Evolutionary conservation across 192 early-diverging fungal species (phyloP), one percentile per base, ranked within the genome.

Genomic region (Radiomyces spectabilis): DNA sequence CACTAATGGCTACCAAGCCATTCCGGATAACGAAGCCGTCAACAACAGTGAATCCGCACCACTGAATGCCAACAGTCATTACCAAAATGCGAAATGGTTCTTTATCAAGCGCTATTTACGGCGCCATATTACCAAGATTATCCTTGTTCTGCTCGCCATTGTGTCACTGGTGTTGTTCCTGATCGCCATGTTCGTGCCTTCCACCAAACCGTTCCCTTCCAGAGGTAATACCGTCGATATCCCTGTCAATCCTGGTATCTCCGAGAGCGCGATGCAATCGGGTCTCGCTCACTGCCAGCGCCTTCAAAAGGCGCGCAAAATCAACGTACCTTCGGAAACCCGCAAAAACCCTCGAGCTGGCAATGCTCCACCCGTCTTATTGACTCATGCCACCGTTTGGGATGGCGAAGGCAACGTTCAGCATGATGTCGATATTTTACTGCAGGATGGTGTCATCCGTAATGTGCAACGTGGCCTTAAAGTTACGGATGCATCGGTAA

Each of bases 401-500:
- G 57, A 60, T 46, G 65, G 65, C 24, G 37, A 42, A 33, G 65
- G 65, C 19, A 21, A 30, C 29, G 48, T 66, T 12, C 25, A 45
- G 15, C 13, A 50, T 29, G 38, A 52, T 10, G 51, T 61, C 9
- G 70, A 80, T 59, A 59, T 82, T n/a, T 38, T 65, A 30, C 26
- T 77, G 8, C 39, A 29, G 27, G 7, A 69, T 44, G 77, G 75
- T 21, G 13, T 75, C 13, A 63, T 79, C 37, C 15, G 48, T 13
- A 37, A 31, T 0, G 50, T 75, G 24, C 61, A 39, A n/a, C 49
- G 40, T 15, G 34, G 34, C 34, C 19, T 54, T 26, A 22, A 55
- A 13, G 24, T 57, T 22, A 37, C 27, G 9, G 31, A 15, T 4
- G 27, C 42, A 12, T 27, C 31, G 5, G 30, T 27, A 5, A 25